Evolutionary conservation across 495 filamentous ascomycete genomes (phyloP), one percentile per base, ranked within the genome.

Genomic region (Penicillium macrosclerotiorum): DNA sequence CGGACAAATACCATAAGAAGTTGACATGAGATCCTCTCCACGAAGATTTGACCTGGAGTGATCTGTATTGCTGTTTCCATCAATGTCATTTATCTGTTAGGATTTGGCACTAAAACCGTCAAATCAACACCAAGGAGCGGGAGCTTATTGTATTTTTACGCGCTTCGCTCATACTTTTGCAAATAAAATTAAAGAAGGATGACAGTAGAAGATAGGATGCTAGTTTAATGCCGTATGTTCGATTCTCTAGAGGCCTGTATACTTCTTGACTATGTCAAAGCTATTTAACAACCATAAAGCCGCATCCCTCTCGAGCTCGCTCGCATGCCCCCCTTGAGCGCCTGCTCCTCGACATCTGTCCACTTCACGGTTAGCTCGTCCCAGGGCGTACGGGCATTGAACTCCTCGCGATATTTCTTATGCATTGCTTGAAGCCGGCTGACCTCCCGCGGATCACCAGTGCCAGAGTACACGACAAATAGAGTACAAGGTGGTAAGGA

Each of bases 341-440:
- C 81, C 67, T 94, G 86, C 24, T 90, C 86, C 63, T 97, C 92
- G 3, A 57, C 70, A 63, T 95, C 90, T 8, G 92, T 95, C 92
- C 92, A 97, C 64, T 90, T 83, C 22, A 95, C 84, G 46, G 68
- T 88, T 35, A 95, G 60, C 45, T 95, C 72, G 61, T 96, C 88
- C 92, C 91, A 97, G 32, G 90, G 89, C 59, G 81, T 88, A 3
- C 76, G 73, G 1, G 77, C 70, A 16, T 72, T 73, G 60, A 84
- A 95, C 67, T 97, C 92, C 45, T 80, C 74, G 52, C 83, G 84
- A 67, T 85, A 89, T 49, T 76, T 72, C 47, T 76, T 71, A 45
- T 95, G 84, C 78, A 93, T 72, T 0, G 74, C 73, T 60, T 89
- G 83, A 43, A 96, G 67, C 9, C 85, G 76, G 42, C 72, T 73